Evolutionary conservation across 2,329 filamentous ascomycete species (phyloP), one percentile per base, ranked within the genome.

Genomic region (Fusarium circinatum): DNA sequence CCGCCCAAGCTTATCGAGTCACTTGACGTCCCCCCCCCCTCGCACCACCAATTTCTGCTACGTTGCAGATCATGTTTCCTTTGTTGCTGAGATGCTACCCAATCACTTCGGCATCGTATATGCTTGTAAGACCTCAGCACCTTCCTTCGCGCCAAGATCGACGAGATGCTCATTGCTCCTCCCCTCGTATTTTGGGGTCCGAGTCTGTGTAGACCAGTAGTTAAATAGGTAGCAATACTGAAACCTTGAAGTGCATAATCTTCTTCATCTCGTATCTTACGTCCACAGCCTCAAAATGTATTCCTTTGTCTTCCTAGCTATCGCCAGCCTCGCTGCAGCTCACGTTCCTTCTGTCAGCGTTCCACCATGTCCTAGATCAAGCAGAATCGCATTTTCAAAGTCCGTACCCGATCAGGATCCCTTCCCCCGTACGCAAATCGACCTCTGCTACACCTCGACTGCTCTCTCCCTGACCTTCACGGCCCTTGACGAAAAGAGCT

Each of bases 341-440:
- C 56, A 38, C 13, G 70, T 78, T 15, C 80, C 80, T 12, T 71
- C 73, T 36, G 71, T 86, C 28, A 61, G 80, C 8, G 84, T 85
- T 3, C 84, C 85, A 15, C 77, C 79, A 22, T 86, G 85, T 67
- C 81, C 83, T 17, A 66, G 70, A 18, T 76, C 75, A 34, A 82
- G 77, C 45, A 84, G 78, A n/a, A 76, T 85, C 65, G 74, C 76
- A 44, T 86, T 81, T 78, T 75, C 79, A 77, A 83, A 81, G 62
- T 82, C 84, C 1, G 84, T 87, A 32, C 86, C 86, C 3, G 81
- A 84, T 54, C 67, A 77, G 65, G 72, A 71, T 32, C 69, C 77
- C 24, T 87, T 88, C 65, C 84, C 85, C 5, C 77, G 75, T 49
- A 88, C 86, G 0, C 74, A 84, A 47, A 84, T 86, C 55, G 83